Evolutionary conservation across 345 rosid species (phyloP).

Genomic region (Reutealis trisperma): DNA sequence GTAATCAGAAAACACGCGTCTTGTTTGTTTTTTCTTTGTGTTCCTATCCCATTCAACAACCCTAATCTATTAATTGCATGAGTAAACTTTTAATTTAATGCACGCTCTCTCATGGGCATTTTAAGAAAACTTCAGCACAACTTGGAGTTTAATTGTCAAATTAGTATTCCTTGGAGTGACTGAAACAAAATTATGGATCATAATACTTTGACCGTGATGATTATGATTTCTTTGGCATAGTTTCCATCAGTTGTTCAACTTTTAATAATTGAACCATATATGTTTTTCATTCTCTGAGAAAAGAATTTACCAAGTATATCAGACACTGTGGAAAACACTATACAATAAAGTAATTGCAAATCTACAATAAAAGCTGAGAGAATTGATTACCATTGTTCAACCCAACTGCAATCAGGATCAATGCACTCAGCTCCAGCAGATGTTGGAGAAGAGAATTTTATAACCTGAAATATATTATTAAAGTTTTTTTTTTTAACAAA

Average conservation of each 20-base stretch:
- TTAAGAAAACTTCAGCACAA: not conserved
- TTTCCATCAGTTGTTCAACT: not conserved
- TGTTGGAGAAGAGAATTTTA: conserved; percentile 65
- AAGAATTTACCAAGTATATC: not conserved
- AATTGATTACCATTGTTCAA: conserved; percentile 76
- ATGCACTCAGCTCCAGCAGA: conserved; percentile 92
- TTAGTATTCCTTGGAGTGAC: not conserved
- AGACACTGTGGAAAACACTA: not conserved
- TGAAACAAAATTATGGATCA: not conserved
- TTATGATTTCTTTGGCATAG: not conserved
- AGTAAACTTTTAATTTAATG: too few relatives aligned
- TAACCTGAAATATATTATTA: conserved; percentile 47
- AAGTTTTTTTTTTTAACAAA: not conserved
- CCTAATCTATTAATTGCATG: too few relatives aligned
- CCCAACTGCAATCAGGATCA: conserved; percentile 82
- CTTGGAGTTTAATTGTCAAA: not conserved
- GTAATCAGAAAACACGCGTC: not conserved
- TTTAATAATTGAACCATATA: not conserved
- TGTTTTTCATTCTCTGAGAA: not conserved
- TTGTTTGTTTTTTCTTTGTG: not conserved
- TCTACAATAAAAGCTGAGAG: conserved; percentile 1
- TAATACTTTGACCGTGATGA: not conserved
- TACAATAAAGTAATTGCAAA: not conserved
- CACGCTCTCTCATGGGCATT: too few relatives aligned
- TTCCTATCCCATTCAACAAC: too few relatives aligned